A percentile compares a stretch with the other conserved stretches of the same genome.
phyloP scores from a whole-genome alignment of 163 green algal species.

The Scenedesmus sp. region DNA sequence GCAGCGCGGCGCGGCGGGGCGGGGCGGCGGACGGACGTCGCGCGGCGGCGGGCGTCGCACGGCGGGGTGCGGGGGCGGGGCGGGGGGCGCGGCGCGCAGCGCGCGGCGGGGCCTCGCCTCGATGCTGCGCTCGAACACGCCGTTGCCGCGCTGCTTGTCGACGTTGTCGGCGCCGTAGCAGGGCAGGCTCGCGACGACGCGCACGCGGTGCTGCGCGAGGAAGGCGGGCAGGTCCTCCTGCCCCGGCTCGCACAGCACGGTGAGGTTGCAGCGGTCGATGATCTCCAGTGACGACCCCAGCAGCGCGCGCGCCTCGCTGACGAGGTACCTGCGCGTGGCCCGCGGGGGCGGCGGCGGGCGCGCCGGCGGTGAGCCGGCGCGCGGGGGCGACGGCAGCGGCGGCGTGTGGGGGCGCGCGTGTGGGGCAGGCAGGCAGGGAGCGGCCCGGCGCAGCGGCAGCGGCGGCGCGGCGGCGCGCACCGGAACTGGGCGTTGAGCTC shows the following conservation, averaged over 20 bases:
- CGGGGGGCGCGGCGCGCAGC: too few species aligned
- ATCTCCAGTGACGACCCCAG: constrained; percentile 60
- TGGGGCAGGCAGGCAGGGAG: too few species aligned
- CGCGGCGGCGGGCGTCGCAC: too few species aligned
- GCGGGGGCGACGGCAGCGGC: too few species aligned
- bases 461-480: constrained; percentile 50
- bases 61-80: too few species aligned
- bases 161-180: constrained; percentile 95
- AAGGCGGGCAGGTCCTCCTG: constrained; percentile 91
- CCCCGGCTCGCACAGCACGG: constrained; percentile 93
- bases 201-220: constrained; percentile 80
- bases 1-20: too few species aligned
- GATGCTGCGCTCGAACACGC: constrained; percentile 95
- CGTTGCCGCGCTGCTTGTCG: constrained; percentile 85
- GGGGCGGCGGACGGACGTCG: too few species aligned
- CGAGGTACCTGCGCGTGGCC: constrained; percentile 24
- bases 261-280: constrained; percentile 99
- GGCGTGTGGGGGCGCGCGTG: too few species aligned
- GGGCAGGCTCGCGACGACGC: constrained; percentile 94
- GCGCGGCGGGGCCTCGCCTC: constrained; percentile 50
- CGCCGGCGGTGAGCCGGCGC: too few species aligned
- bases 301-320: constrained; percentile 1
- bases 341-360: not conserved
- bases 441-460: too few species aligned
- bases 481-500: constrained; percentile 91